These are phyloP conservation scores for Pichia phayaonensis DNA, from an alignment of 805 yeast species.

Conservation along the genomic window DNA sequence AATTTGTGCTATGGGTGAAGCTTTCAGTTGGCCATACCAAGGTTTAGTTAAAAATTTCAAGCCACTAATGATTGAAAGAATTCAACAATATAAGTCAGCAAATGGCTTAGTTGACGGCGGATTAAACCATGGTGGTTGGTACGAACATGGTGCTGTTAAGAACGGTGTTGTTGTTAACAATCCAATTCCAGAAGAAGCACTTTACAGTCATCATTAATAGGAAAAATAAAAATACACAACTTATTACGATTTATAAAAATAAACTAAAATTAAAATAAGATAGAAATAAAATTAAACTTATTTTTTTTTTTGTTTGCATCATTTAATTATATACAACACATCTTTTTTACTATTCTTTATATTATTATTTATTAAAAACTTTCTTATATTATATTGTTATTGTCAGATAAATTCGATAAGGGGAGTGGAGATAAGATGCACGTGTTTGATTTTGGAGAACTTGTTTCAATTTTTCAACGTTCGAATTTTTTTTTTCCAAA, in stretches of 20 bases:
- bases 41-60: constrained; percentile 80
- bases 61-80: constrained; percentile 73
- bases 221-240: too few species aligned
- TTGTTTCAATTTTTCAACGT: too few species aligned
- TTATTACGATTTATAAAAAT: too few species aligned
- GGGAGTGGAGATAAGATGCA: too few species aligned
- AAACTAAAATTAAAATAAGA: too few species aligned
- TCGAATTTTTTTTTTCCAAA: too few species aligned
- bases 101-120: constrained; percentile 30
- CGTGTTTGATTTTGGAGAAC: too few species aligned
- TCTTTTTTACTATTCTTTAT: not conserved
- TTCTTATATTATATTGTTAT: not conserved
- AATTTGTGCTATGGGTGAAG: constrained; percentile 88
- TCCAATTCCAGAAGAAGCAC: constrained; percentile 40
- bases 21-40: constrained; percentile 91
- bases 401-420: too few species aligned
- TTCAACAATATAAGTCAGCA: constrained; percentile 48
- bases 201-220: constrained; percentile 23
- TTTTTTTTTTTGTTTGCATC: not conserved
- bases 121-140: constrained; percentile 72
- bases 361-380: not conserved
- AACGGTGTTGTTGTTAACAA: constrained; percentile 61
- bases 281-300: too few species aligned
- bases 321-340: not conserved
- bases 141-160: constrained; percentile 44